phyloP scores from a whole-genome alignment of 2,329 filamentous ascomycete species.

The Pseudohalonectria lignicola region DNA sequence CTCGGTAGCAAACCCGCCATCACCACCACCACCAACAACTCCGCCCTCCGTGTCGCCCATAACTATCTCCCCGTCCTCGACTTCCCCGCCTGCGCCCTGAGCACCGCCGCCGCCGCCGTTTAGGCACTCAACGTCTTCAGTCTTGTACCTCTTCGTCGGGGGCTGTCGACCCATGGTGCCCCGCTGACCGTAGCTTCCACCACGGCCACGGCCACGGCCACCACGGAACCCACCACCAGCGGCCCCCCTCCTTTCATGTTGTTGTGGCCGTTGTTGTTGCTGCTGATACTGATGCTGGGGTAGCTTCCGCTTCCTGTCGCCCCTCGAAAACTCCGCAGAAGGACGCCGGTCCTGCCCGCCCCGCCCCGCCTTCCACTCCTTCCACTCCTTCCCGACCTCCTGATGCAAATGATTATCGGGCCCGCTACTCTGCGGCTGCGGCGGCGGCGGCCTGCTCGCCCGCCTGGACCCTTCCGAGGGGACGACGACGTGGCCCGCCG shows the following conservation, averaged over 20 bases:
- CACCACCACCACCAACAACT: not conserved
- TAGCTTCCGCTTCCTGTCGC: not conserved
- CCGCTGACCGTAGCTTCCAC: no score
- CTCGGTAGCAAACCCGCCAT: no score
- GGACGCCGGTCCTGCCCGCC: not conserved
- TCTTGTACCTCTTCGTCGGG: no score
- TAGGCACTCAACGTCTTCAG: no score
- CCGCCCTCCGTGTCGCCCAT: not conserved
- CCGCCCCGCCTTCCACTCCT: not conserved
- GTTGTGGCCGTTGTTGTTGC: not conserved
- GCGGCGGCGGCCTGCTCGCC: not conserved
- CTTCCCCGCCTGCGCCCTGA: no score
- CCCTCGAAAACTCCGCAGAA: not conserved
- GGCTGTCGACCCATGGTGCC: no score
- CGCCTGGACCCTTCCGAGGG: conserved; percentile 10
- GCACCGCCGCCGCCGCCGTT: not conserved
- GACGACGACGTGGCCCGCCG: conserved; percentile 11
- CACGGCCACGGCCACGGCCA: no score
- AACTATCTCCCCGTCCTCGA: not conserved
- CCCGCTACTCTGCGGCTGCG: not conserved
- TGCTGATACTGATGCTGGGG: no score
- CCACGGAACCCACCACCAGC: no score
- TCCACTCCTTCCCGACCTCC: no score
- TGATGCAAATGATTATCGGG: no score
- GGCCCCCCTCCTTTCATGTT: not conserved